Percentiles rank a stretch among this genome's conserved stretches.
Conservation (phyloP, 1,139 yeast species). For the Kurtzmaniella quercitrusa region DNA sequence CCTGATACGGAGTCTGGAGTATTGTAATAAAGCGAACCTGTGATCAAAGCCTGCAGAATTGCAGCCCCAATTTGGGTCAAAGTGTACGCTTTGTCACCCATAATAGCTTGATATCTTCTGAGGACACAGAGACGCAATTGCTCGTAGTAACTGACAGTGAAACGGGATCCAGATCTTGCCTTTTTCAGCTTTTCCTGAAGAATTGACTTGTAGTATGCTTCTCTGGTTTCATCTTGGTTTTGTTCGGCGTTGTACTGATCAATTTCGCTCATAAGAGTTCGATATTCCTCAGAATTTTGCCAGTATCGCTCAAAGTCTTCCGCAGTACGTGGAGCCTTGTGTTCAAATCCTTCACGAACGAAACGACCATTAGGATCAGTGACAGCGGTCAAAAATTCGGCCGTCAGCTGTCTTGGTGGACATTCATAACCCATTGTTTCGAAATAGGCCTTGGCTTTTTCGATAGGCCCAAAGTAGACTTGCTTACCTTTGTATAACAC, state of each 20-base stretch:
- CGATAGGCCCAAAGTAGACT: conserved; percentile 55
- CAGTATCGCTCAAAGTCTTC: conserved; percentile 55
- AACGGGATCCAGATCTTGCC: conserved; percentile 40
- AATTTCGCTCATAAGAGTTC: conserved; percentile 33
- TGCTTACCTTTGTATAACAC: conserved; percentile 58
- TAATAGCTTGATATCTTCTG: conserved; percentile 49
- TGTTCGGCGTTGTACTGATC: conserved; percentile 35
- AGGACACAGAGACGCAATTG: conserved; percentile 45
- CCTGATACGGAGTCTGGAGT: conserved; percentile 40
- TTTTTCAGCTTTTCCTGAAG: conserved; percentile 39
- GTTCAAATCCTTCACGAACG: conserved; percentile 44
- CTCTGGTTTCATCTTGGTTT: conserved; percentile 36
- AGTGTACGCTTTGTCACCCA: conserved; percentile 49
- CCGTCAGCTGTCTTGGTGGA: conserved; percentile 61
- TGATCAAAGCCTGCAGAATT: conserved; percentile 45
- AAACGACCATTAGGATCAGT: conserved; percentile 54
- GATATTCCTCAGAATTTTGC: conserved; percentile 49
- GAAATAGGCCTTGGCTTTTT: conserved; percentile 51
- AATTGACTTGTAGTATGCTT: conserved; percentile 30
- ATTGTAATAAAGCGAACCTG: conserved; percentile 50
- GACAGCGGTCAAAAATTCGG: conserved; percentile 67
- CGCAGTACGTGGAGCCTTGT: conserved; percentile 52
- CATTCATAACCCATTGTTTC: conserved; percentile 58
- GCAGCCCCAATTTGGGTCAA: conserved; percentile 45
- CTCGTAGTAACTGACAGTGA: conserved; percentile 39